phyloP scores from a whole-genome alignment of 352 stramenopile genomes.

The Phytophthora constricta region DNA sequence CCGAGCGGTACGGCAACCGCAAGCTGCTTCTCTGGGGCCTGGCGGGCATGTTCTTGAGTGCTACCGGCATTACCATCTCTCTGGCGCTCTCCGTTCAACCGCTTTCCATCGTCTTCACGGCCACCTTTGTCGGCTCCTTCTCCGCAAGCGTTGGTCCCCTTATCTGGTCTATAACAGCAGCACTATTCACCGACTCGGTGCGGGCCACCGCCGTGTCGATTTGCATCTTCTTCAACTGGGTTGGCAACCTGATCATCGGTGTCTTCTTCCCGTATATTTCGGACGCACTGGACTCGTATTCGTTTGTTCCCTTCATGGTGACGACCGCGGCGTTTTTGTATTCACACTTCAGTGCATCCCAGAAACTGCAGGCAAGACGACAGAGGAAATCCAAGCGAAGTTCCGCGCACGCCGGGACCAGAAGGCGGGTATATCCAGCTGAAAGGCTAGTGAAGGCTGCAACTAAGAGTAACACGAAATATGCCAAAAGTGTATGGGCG shows the following conservation, averaged over 20 bases:
- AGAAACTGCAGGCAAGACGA: slow-evolving; percentile 67
- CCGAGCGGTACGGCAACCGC: slow-evolving; percentile 51
- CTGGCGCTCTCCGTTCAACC: slow-evolving; percentile 34
- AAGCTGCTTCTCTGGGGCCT: slow-evolving; percentile 48
- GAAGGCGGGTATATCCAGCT: slow-evolving; percentile 16
- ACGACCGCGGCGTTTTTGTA: slow-evolving; percentile 44
- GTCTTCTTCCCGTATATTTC: slow-evolving; percentile 66
- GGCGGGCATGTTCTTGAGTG: slow-evolving; percentile 59
- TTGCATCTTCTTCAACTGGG: slow-evolving; percentile 60
- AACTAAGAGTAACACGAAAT: background rate
- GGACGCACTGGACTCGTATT: slow-evolving; percentile 44
- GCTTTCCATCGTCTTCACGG: slow-evolving; percentile 59
- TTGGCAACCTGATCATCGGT: slow-evolving; percentile 62
- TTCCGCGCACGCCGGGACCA: slow-evolving; percentile 32
- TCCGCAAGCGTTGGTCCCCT: slow-evolving; percentile 59
- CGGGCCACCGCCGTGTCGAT: slow-evolving; percentile 52
- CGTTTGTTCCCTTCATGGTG: slow-evolving; percentile 60
- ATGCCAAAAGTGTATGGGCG: background rate
- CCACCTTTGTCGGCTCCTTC: slow-evolving; percentile 54
- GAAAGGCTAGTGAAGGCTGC: background rate
- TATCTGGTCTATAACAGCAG: slow-evolving; percentile 54
- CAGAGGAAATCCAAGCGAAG: slow-evolving; percentile 60
- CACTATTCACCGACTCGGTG: slow-evolving; percentile 67
- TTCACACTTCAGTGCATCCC: slow-evolving; percentile 46
- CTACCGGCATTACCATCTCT: slow-evolving; percentile 49